A percentile compares a stretch with the other conserved stretches of the same genome.
phyloP scores from a whole-genome alignment of 2,329 filamentous ascomycete genomes.

The Pseudogymnoascus sp. region DNA sequence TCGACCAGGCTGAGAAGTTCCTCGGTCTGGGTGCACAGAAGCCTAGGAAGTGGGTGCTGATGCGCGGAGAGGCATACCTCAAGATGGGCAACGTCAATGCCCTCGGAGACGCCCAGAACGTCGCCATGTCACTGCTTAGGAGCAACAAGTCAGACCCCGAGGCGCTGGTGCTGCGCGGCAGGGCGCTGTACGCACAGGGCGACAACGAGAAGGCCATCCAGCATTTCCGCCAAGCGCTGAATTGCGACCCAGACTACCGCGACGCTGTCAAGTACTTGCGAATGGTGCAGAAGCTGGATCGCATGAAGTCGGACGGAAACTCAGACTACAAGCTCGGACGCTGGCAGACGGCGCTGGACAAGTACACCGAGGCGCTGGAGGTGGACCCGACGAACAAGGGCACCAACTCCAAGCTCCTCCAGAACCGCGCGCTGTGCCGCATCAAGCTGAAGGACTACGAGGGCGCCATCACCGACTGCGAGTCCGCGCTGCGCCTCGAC shows the following conservation, averaged over 20 bases:
- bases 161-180: constrained; percentile 79
- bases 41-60: constrained; percentile 87
- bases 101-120: constrained; percentile 82
- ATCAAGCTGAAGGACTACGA: constrained; percentile 78
- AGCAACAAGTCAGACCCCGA: constrained; percentile 88
- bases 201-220: constrained; percentile 93
- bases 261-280: constrained; percentile 82
- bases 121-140: constrained; percentile 80
- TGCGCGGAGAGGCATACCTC: constrained; percentile 85
- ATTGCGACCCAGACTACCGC: constrained; percentile 84
- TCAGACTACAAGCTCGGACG: constrained; percentile 76
- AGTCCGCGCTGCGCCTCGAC: constrained; percentile 74
- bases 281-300: constrained; percentile 83
- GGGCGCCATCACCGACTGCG: constrained; percentile 76
- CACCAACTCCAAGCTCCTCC: constrained; percentile 88
- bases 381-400: constrained; percentile 84
- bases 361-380: constrained; percentile 74
- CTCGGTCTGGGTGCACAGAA: constrained; percentile 67
- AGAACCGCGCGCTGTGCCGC: constrained; percentile 83
- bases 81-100: constrained; percentile 89
- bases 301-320: constrained; percentile 93
- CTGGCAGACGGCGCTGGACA: constrained; percentile 72
- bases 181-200: constrained; percentile 80
- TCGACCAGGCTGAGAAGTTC: constrained; percentile 80
- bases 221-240: constrained; percentile 82